Base-by-base conservation (phyloP, 2,329 filamentous ascomycete species). In the Aspergillus tanneri region DNA sequence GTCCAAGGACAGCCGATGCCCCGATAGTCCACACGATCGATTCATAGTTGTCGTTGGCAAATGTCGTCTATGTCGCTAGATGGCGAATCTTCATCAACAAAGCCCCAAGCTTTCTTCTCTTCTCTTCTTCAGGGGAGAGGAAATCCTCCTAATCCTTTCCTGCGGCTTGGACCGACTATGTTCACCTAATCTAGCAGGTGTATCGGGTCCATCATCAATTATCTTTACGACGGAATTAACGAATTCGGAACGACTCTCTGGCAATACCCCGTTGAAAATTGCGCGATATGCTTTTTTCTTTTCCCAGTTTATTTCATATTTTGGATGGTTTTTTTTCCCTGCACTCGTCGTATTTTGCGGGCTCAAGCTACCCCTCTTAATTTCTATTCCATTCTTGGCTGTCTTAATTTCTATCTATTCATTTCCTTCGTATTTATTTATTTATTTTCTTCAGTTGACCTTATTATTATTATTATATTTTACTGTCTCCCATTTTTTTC, bases 21-120 rank as follows among this genome's bases (percentile, higher is more conserved):
- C 78, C 5, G 76, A 78, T 47, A 80, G 84, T 0, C 86, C 86
- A 22, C 86, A 90, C 65, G 86, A 89, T 66, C 78, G 86, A 55
- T 88, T 86, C 60, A 88, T 90, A 58, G 80, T 89, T 35, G 72
- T 86, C 22, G 80, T 83, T 9, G 85, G 84, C 46, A 79, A 78
- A 61, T 87, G 81, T 56, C 75, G 77, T 21, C 68, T 83, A 24
- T 84, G 81, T 52, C 60, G 62, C 27, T 68, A 53, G 60, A 18
- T 19, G 41, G 43, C 30, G 53, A 39, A 41, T 46, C 16, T 30
- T 50, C 37, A 46, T 42, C 34, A 37, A 34, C 19, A 22, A 22
- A 19, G 22, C n/a, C 25, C 32, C 18, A 32, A 10, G n/a, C n/a
- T n/a, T n/a, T 19, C 9, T 16, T 21, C 37, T n/a, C 30, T 12